These are phyloP conservation scores for Apiotrichum sp. DNA, from an alignment of 1,284 basidiomycete genomes.

Conservation along the genomic window DNA sequence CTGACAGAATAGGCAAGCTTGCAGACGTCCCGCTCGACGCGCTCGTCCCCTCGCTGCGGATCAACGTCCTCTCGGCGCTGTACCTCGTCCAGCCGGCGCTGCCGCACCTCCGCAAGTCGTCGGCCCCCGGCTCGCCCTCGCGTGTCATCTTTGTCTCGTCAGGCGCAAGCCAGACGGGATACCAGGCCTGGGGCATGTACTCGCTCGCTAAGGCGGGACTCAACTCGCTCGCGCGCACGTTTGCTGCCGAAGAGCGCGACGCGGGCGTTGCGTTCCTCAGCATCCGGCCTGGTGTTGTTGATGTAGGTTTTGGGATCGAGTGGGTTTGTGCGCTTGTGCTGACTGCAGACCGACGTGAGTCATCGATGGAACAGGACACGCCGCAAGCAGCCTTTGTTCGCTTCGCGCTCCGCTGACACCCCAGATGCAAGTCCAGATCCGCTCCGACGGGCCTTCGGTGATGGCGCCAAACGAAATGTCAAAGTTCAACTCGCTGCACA, in stretches of 20 bases:
- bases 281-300: constrained; percentile 52
- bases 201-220: constrained; percentile 50
- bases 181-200: constrained; percentile 52
- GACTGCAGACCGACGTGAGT: constrained; percentile 18
- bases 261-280: constrained; percentile 46
- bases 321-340: not conserved
- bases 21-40: constrained; percentile 22
- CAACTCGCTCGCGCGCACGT: constrained; percentile 50
- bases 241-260: constrained; percentile 51
- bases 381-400: too few relatives aligned
- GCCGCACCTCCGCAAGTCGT: constrained; percentile 46
- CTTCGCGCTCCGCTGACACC: not conserved
- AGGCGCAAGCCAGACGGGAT: constrained; percentile 50
- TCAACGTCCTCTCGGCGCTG: constrained; percentile 52
- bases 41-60: constrained; percentile 38
- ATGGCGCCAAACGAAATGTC: constrained; percentile 46
- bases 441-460: constrained; percentile 30
- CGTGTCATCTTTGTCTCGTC: constrained; percentile 51
- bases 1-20: constrained; percentile 25
- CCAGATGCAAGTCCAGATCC: constrained; percentile 46
- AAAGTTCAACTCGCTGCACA: constrained; percentile 48
- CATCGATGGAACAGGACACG: too few relatives aligned
- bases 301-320: constrained; percentile 32
- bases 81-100: constrained; percentile 49
- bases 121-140: constrained; percentile 22